Evolutionary conservation across 495 filamentous ascomycete species (phyloP), one percentile per base, ranked within the genome.

Genomic region (Oleoguttula mirabilis): DNA sequence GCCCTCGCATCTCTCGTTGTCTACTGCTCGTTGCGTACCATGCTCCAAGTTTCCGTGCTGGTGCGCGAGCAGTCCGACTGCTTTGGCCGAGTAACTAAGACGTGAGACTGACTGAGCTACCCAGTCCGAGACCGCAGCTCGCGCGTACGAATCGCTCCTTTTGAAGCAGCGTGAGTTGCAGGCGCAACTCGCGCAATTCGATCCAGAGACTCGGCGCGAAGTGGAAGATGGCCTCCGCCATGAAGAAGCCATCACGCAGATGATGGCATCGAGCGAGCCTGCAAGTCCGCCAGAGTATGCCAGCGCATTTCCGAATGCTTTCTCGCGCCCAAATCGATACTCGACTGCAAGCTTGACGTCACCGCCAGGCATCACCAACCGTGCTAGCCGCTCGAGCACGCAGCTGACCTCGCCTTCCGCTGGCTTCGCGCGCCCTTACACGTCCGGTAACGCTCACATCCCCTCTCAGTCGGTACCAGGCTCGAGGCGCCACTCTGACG

Each of bases 251-350:
- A 64, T 95, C 48, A 64, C 76, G 51, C 60, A 72, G 59, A 64
- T 73, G 62, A 64, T 69, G 32, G 51, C 57, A n/a, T 78, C 84
- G 60, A 88, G 86, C 39, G 88, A 96, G 63, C 88, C 88, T 7
- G 94, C 90, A 10, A 98, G 92, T 14, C 90, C 90, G n/a, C 90
- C 90, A 15, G 90, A 96, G 59, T 84, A 86, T 57, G 80, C 75
- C 47, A 85, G 94, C 39, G 30, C 33, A 10, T 48, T 53, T 21
- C 30, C 45, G 10, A 53, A 23, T 22, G 38, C 38, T 1, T 25
- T 38, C 19, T 51, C 42, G 21, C 70, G 84, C 15, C 81, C 81
- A 16, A 83, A 83, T 51, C 75, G 85, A 38, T 88, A 86, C 64
- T 90, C 84, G 14, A 80, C 76, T 17, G 82, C 84, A 4, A 88